Evolutionary conservation across 352 stramenopile genomes (phyloP).

Genomic region (Phytophthora hybrid): DNA sequence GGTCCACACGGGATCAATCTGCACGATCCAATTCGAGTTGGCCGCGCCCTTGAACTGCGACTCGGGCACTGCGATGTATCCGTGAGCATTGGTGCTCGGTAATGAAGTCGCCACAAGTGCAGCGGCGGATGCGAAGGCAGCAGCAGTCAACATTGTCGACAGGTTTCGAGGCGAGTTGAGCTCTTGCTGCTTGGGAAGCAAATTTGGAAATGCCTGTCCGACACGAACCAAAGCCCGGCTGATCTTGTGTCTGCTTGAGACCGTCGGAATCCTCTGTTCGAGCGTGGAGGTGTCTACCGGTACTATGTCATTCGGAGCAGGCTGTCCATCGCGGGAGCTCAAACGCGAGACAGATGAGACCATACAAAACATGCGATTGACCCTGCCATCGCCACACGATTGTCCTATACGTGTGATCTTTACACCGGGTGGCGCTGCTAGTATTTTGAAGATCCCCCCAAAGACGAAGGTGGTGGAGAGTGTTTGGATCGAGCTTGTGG

Average conservation of each 20-base stretch:
- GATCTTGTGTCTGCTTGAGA: too few relatives aligned
- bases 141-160: background rate
- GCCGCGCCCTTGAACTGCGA: slow-evolving; percentile 11
- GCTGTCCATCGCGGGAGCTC: too few relatives aligned
- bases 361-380: too few relatives aligned
- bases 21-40: too few relatives aligned
- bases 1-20: too few relatives aligned
- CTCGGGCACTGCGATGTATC: slow-evolving; percentile 21
- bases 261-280: too few relatives aligned
- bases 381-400: background rate
- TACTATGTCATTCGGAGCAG: too few relatives aligned
- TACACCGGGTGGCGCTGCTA: background rate
- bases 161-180: background rate
- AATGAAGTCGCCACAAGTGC: background rate
- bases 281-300: too few relatives aligned
- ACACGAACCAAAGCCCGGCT: too few relatives aligned
- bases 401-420: background rate
- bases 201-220: background rate
- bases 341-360: too few relatives aligned
- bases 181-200: background rate
- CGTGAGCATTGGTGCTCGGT: slow-evolving; percentile 9
- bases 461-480: background rate
- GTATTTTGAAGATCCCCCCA: background rate
- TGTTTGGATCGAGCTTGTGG: background rate
- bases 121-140: background rate